Conservation (phyloP, 495 filamentous ascomycete genomes). For the Chaetomium tenue region DNA sequence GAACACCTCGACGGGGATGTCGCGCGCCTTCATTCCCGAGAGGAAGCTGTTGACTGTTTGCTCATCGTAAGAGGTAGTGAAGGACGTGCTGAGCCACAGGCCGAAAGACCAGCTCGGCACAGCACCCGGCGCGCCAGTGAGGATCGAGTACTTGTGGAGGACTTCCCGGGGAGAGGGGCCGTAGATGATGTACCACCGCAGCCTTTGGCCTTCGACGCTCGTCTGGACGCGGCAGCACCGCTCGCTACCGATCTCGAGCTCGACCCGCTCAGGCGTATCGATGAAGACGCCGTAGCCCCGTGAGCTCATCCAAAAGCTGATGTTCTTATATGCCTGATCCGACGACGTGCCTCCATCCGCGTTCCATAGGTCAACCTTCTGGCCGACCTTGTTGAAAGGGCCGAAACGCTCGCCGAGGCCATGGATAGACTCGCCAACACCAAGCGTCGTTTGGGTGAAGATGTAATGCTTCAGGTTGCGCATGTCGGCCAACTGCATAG, state of each 20-base stretch:
- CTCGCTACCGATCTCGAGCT: conserved; percentile 67
- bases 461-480: conserved; percentile 57
- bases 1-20: conserved; percentile 66
- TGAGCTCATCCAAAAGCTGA: conserved; percentile 68
- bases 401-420: conserved; percentile 72
- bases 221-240: conserved; percentile 63
- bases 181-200: conserved; percentile 65
- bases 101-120: conserved; percentile 70
- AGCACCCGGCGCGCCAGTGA: conserved; percentile 59
- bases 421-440: conserved; percentile 66
- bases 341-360: conserved; percentile 69
- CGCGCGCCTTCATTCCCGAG: conserved; percentile 62
- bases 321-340: conserved; percentile 72
- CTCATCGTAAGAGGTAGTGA: conserved; percentile 70
- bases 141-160: conserved; percentile 57
- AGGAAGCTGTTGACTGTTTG: conserved; percentile 64
- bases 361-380: conserved; percentile 67
- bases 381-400: conserved; percentile 67
- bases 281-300: conserved; percentile 71
- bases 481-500: conserved; percentile 54
- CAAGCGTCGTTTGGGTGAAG: conserved; percentile 60
- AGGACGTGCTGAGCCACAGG: conserved; percentile 67
- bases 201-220: conserved; percentile 58
- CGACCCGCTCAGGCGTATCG: conserved; percentile 57
- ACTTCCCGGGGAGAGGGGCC: conserved; percentile 67